Percentiles rank a stretch among this genome's conserved stretches.
Evolutionary conservation across 176 grass and related monocot genomes (phyloP).

Genomic region (Zoysia pacifica): DNA sequence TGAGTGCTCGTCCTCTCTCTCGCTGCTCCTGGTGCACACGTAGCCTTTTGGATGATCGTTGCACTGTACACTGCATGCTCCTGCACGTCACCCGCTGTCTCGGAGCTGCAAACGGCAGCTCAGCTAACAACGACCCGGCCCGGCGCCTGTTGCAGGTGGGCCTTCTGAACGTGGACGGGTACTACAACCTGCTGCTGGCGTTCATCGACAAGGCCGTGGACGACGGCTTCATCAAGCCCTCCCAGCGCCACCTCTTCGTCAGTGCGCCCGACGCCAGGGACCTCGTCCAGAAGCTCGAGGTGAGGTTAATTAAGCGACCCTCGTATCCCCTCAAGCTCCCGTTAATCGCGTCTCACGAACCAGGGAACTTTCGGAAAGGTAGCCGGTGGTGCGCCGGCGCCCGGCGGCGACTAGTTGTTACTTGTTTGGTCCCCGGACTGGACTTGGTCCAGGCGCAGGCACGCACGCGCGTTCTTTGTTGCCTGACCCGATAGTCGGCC

Average conservation of each 20-base stretch:
- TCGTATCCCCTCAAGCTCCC: too few relatives aligned
- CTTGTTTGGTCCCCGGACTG: not conserved
- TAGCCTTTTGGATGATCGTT: not conserved
- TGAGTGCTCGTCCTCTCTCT: constrained; percentile 3
- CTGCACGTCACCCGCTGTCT: not conserved
- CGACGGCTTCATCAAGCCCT: constrained; percentile 88
- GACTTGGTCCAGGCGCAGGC: not conserved
- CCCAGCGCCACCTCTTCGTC: constrained; percentile 89
- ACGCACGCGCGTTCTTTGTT: not conserved
- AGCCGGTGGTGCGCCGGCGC: not conserved
- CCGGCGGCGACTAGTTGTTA: not conserved
- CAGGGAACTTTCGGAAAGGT: not conserved
- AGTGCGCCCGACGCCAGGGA: constrained; percentile 58
- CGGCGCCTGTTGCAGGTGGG: constrained; percentile 53
- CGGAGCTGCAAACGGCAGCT: not conserved
- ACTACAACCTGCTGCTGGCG: constrained; percentile 85
- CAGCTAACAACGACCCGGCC: too few relatives aligned
- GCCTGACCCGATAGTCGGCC: not conserved
- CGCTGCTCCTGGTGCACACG: too few relatives aligned
- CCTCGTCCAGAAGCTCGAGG: constrained; percentile 94
- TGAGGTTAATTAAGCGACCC: not conserved
- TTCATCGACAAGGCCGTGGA: constrained; percentile 98
- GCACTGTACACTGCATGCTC: not conserved
- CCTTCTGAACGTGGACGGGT: constrained; percentile 92
- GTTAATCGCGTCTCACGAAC: too few relatives aligned